Conservation (phyloP, 371 early-diverging fungal species). For the Mucor plumbeus region DNA sequence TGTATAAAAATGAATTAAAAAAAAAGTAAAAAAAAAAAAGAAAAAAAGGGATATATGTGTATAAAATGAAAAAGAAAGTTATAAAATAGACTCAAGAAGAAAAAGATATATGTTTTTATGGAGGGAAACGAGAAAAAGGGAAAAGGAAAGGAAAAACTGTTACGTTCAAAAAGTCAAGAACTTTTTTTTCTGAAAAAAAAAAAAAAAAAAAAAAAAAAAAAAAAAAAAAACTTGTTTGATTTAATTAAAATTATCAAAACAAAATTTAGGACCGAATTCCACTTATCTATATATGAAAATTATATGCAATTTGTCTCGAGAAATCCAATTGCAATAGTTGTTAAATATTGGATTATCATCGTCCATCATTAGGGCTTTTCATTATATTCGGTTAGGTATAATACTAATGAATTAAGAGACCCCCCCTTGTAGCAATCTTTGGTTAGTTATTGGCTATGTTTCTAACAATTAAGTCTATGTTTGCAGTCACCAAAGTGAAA, state of each 20-base stretch:
- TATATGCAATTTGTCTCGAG: not conserved
- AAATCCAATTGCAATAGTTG: not conserved
- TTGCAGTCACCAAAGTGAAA: constrained; percentile 1
- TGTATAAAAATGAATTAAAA: constrained; percentile 20
- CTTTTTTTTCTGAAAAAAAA: constrained; percentile 3
- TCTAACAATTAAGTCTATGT: constrained; percentile 15
- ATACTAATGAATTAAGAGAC: not conserved
- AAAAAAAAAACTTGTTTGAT: constrained; percentile 9
- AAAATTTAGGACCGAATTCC: not conserved
- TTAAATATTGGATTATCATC: not conserved
- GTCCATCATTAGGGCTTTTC: not conserved
- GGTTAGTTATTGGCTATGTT: constrained; percentile 29
- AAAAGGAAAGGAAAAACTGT: constrained; percentile 10
- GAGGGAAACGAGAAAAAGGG: constrained; percentile 9
- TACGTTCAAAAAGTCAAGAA: constrained; percentile 13
- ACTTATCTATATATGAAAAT: not conserved
- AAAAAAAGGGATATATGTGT: constrained; percentile 11
- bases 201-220: constrained; percentile 3
- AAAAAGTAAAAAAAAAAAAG: constrained; percentile 19
- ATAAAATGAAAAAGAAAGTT: constrained; percentile 34
- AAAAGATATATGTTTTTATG: constrained; percentile 1
- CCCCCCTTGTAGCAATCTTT: constrained; percentile 27
- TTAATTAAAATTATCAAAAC: not conserved
- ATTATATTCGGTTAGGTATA: not conserved
- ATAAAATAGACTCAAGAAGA: not conserved